phyloP scores from a whole-genome alignment of 441 rosid genomes.

The Francoa sonchifolia region DNA sequence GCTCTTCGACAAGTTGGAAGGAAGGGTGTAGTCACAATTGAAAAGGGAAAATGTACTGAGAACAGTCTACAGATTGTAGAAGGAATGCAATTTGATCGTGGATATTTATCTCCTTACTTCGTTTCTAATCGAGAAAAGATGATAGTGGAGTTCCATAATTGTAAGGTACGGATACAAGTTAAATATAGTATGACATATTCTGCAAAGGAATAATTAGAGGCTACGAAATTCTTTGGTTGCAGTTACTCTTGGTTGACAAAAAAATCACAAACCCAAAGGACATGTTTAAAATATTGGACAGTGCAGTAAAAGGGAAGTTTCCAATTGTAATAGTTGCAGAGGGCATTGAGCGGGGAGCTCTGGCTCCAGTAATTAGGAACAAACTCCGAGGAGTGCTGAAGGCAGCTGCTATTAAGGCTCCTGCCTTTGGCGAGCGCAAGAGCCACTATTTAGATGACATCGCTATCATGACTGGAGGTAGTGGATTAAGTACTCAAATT shows the following conservation, averaged over 20 bases:
- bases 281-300: constrained; percentile 68
- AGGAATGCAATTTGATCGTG: constrained; percentile 90
- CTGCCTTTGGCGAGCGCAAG: constrained; percentile 81
- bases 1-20: constrained; percentile 63
- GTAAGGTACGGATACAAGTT: constrained; percentile 51
- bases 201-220: constrained; percentile 19
- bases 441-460: constrained; percentile 83
- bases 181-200: constrained; percentile 11
- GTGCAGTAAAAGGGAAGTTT: constrained; percentile 68
- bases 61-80: constrained; percentile 54
- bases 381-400: constrained; percentile 66
- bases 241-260: constrained; percentile 83
- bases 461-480: constrained; percentile 91
- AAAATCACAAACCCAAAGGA: constrained; percentile 69
- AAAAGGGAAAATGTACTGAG: constrained; percentile 43
- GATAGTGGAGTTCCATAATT: constrained; percentile 55
- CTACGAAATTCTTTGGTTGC: constrained; percentile 25
- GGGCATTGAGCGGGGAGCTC: constrained; percentile 63
- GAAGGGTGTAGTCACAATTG: constrained; percentile 61
- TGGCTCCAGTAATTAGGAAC: constrained; percentile 69
- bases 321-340: constrained; percentile 76
- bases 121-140: constrained; percentile 55
- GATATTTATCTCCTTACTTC: constrained; percentile 77
- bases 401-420: constrained; percentile 82
- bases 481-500: not conserved